phyloP scores from a whole-genome alignment of 2,329 filamentous ascomycete genomes.

The Phaeophleospora eucalypticola region DNA sequence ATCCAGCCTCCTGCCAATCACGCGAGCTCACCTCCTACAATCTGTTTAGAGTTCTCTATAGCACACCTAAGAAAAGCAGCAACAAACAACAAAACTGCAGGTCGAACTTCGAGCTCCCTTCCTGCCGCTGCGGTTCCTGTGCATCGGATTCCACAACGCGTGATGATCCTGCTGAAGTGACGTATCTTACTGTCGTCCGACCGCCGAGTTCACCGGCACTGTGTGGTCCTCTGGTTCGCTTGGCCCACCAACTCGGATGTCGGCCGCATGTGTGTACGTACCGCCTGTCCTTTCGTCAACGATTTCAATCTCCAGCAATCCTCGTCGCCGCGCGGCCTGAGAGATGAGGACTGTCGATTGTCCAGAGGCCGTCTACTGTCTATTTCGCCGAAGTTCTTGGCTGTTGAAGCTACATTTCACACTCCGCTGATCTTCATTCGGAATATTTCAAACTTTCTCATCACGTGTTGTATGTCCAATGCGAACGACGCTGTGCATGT shows the following conservation, averaged over 20 bases:
- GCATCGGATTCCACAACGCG: background rate
- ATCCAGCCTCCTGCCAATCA: background rate
- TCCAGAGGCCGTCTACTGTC: background rate
- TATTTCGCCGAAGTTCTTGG: background rate
- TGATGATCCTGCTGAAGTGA: too few relatives aligned
- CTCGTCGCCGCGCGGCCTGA: constrained; percentile 1
- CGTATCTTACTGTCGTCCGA: too few relatives aligned
- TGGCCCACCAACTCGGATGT: too few relatives aligned
- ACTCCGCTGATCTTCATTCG: background rate
- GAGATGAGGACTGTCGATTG: background rate
- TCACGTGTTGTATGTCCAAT: background rate
- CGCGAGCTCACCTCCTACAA: background rate
- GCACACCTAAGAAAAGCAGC: background rate
- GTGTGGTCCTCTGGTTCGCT: background rate
- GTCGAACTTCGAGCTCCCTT: too few relatives aligned
- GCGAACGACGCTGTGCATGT: background rate
- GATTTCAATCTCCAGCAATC: background rate
- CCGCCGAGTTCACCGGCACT: background rate
- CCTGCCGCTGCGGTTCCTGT: background rate
- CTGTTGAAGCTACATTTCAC: background rate
- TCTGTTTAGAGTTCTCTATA: background rate
- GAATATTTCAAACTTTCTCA: background rate
- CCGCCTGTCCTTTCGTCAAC: background rate
- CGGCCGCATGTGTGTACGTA: background rate
- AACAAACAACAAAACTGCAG: background rate